Base-by-base conservation (phyloP, 1,284 basidiomycete species). In the Cystobasidium pallidum region DNA sequence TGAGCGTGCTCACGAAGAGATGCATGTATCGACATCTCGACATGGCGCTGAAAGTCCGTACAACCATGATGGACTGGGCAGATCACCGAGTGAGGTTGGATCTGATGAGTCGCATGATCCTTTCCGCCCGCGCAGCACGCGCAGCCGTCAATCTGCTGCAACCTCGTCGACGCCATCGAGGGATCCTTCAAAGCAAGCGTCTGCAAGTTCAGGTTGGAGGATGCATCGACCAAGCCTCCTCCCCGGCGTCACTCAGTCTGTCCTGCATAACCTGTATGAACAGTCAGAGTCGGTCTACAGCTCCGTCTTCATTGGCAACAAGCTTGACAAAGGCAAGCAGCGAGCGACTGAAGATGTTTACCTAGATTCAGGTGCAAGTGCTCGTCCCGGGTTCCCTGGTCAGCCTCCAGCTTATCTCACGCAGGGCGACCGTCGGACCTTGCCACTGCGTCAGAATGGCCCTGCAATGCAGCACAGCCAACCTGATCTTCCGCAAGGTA, bases 271-370 rank as follows among this genome's bases (percentile, higher is more conserved):
- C 28, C 61, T 71, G 6, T 71, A 71, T 39, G 68, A 71, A n/a
- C 47, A 64, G 32, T 49, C 59, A 17, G 47, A 63, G 59, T 71
- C 68, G 10, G 68, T 71, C 36, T 71, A 71, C 51, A 51, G 39
- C n/a, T 62, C 57, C 15, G 68, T 71, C 41, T 71, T 71, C 45
- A 58, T 71, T 15, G 61, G 68, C 41, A 49, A 45, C 41, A 71
- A 63, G 19, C 24, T 17, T 8, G 68, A 62, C 47, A 71, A 71
- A 43, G 68, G 68, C 45, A 71, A 71, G 47, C 57, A 59, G 36
- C 30, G 49, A 26, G 68, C 47, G 13, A 21, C 24, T 19, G 43
- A 49, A 7, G 28, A 36, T 57, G 7, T 1, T 21, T 13, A 51
- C 10, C 3, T 13, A 0, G 24, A 15, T 4, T 8, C 19, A 21